A percentile compares a stretch with the other conserved stretches of the same genome.
phyloP scores from a whole-genome alignment of 768 basidiomycete genomes.

The Amanita molliuscula region DNA sequence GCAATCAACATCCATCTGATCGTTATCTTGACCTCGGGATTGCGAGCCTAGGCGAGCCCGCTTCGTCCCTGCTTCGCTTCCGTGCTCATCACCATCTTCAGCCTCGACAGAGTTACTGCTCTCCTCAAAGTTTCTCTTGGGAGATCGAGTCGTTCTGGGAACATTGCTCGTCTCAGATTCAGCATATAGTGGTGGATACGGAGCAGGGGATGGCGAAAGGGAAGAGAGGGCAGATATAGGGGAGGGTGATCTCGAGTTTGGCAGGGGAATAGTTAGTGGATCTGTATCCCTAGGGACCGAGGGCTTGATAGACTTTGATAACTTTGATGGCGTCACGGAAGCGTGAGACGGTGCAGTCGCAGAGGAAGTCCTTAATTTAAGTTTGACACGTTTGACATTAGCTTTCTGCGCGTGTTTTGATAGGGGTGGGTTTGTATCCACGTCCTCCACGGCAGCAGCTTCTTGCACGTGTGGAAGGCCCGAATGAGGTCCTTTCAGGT shows the following conservation, averaged over 20 bases:
- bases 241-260: constrained; percentile 9
- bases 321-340: constrained; percentile 1
- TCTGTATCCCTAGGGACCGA: constrained; percentile 4
- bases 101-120: background rate
- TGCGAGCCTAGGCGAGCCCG: background rate
- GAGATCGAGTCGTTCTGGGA: constrained; percentile 3
- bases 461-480: constrained; percentile 63
- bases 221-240: constrained; percentile 7
- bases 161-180: background rate
- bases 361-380: constrained; percentile 20
- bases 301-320: constrained; percentile 10
- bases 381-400: constrained; percentile 19
- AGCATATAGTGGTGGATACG: constrained; percentile 3
- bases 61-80: constrained; percentile 5
- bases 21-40: background rate
- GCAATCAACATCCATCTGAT: constrained; percentile 11
- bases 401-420: constrained; percentile 14
- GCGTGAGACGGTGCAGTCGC: constrained; percentile 5
- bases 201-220: constrained; percentile 7
- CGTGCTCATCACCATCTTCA: constrained; percentile 5
- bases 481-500: constrained; percentile 71
- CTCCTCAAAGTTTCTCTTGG: constrained; percentile 7
- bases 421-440: constrained; percentile 16
- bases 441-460: constrained; percentile 22
- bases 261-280: constrained; percentile 6